A percentile compares a stretch with the other conserved stretches of the same genome.
These are phyloP conservation scores for Chrysanthemum lavandulifolium DNA, from an alignment of 129 eudicot genomes.

Conservation along the genomic window DNA sequence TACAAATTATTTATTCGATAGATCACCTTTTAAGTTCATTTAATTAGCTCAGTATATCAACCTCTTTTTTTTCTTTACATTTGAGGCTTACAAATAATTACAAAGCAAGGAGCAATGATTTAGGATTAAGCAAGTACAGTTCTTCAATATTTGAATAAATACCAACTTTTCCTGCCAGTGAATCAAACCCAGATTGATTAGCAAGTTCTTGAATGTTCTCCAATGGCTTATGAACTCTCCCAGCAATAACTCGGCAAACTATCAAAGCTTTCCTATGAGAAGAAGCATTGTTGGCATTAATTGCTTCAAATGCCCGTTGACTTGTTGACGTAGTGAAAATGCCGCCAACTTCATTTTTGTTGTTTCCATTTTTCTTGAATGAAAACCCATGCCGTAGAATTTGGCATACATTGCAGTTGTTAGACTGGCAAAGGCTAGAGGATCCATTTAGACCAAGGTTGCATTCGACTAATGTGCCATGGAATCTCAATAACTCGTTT, in stretches of 20 bases:
- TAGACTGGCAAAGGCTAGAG: constrained; percentile 66
- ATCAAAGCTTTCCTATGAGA: constrained; percentile 61
- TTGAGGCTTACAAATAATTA: constrained; percentile 69
- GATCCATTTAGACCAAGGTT: constrained; percentile 66
- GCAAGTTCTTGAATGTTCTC: constrained; percentile 76
- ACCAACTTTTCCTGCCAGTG: constrained; percentile 98
- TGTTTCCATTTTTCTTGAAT: constrained; percentile 34
- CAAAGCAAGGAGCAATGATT: constrained; percentile 87
- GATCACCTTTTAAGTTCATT: too few relatives aligned
- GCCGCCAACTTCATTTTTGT: constrained; percentile 42
- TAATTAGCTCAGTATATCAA: too few relatives aligned
- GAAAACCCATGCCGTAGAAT: constrained; percentile 59
- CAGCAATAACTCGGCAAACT: constrained; percentile 92
- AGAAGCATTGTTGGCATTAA: constrained; percentile 32
- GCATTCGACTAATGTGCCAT: constrained; percentile 72
- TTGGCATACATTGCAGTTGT: constrained; percentile 63
- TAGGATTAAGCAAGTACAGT: constrained; percentile 71
- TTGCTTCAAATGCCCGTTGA: constrained; percentile 65
- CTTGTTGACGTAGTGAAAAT: constrained; percentile 91
- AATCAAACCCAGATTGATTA: constrained; percentile 88
- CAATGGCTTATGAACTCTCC: constrained; percentile 85
- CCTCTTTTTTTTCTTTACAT: not conserved
- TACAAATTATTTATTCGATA: too few relatives aligned
- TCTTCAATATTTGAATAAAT: constrained; percentile 78
- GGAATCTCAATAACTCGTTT: constrained; percentile 71